Evolutionary conservation across 805 yeast genomes (phyloP).

Genomic region (Candida quercuum): DNA sequence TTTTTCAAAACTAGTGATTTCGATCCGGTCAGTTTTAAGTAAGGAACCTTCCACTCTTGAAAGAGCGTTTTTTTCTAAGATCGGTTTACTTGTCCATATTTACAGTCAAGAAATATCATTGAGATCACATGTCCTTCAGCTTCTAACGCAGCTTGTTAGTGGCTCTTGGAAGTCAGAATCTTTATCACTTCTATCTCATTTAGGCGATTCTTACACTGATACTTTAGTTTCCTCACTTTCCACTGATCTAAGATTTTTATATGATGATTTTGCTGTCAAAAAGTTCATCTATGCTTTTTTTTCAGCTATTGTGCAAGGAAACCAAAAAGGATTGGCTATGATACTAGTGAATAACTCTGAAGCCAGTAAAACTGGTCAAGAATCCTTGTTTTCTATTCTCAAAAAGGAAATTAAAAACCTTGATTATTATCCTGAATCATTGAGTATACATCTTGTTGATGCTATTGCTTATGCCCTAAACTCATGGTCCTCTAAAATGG

Average conservation of each 20-base stretch:
- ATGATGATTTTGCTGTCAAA: slow-evolving; percentile 48
- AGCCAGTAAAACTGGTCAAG: slow-evolving; percentile 14
- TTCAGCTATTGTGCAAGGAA: slow-evolving; percentile 61
- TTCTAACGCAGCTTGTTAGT: slow-evolving; percentile 53
- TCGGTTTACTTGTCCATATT: slow-evolving; percentile 52
- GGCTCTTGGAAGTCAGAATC: slow-evolving; percentile 53
- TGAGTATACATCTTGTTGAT: slow-evolving; percentile 64
- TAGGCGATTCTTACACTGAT: slow-evolving; percentile 62
- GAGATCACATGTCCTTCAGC: slow-evolving; percentile 45
- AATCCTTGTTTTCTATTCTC: slow-evolving; percentile 49
- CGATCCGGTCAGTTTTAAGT: slow-evolving; percentile 47
- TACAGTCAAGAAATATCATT: slow-evolving; percentile 46
- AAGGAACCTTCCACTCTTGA: slow-evolving; percentile 63
- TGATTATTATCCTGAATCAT: slow-evolving; percentile 51
- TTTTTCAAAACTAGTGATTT: slow-evolving; percentile 51
- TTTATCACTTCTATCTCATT: slow-evolving; percentile 78
- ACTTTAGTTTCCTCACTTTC: slow-evolving; percentile 56
- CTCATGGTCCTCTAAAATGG: slow-evolving; percentile 66
- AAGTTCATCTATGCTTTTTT: slow-evolving; percentile 58
- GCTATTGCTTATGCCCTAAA: slow-evolving; percentile 71
- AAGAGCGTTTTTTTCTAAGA: slow-evolving; percentile 44
- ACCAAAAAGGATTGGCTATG: slow-evolving; percentile 74
- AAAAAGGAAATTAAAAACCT: slow-evolving; percentile 50
- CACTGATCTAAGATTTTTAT: slow-evolving; percentile 50
- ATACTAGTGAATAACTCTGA: slow-evolving; percentile 56